phyloP scores from a whole-genome alignment of 2,329 filamentous ascomycete species.

The Stagonosporopsis vannaccii region DNA sequence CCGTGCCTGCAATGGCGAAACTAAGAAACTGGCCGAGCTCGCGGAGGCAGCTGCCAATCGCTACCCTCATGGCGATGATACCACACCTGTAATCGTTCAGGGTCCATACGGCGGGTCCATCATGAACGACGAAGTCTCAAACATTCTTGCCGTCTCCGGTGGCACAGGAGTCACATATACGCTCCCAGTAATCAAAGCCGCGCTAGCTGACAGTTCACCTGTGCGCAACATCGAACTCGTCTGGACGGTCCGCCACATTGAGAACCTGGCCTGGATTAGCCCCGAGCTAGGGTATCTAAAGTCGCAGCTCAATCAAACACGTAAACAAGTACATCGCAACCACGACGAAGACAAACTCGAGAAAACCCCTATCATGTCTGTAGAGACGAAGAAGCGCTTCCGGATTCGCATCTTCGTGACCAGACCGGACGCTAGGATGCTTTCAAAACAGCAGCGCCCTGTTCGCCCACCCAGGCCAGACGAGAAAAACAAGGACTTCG shows the following conservation, averaged over 20 bases:
- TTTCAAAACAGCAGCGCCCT: background rate
- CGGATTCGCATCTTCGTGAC: constrained; percentile 28
- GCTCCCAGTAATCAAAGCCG: constrained; percentile 33
- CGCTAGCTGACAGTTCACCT: constrained; percentile 10
- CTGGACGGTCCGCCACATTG: constrained; percentile 33
- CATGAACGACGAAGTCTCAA: constrained; percentile 21
- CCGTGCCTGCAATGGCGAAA: constrained; percentile 40
- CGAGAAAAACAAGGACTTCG: constrained; percentile 3
- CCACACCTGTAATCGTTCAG: constrained; percentile 30
- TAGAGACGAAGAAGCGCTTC: constrained; percentile 17
- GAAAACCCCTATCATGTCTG: background rate
- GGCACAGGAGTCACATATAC: constrained; percentile 41
- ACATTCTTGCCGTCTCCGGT: constrained; percentile 39
- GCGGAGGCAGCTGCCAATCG: constrained; percentile 18
- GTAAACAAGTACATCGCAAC: background rate
- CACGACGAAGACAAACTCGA: background rate
- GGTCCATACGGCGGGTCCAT: constrained; percentile 36
- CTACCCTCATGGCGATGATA: constrained; percentile 5
- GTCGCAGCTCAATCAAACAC: constrained; percentile 14
- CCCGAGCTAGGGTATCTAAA: constrained; percentile 29
- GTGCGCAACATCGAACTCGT: constrained; percentile 29
- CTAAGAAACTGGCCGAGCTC: constrained; percentile 33
- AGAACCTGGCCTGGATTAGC: constrained; percentile 33
- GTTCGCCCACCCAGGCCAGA: constrained; percentile 1
- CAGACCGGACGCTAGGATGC: constrained; percentile 6